Base-by-base conservation (phyloP, 2,329 filamentous ascomycete genomes). In the Pseudogymnoascus sp. region DNA sequence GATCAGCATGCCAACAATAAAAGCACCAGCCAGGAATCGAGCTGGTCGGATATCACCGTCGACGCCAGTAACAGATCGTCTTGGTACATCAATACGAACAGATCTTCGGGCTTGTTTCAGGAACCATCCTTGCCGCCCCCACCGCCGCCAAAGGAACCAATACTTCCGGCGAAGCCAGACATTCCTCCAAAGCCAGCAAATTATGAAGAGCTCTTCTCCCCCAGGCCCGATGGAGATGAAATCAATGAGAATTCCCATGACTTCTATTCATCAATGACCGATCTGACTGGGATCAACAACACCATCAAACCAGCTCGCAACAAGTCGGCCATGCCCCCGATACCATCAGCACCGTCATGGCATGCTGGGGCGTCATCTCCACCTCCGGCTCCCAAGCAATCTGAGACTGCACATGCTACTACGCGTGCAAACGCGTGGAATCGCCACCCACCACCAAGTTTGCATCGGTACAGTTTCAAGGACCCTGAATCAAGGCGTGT, bases 31-130 rank as follows among this genome's bases (percentile, higher is more conserved):
- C 80, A 83, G 58, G 78, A 80, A 61, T 84, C 82, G 1, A 75
- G 77, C n/a, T 86, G 83, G 83, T 85, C 83, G 27, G 82, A 86
- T 67, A 80, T 82, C 64, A 83, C 82, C 0, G 74, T 85, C 8
- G 81, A 82, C 13, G 84, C 80, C 63, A 76, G 74, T 18, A 79
- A 82, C 31, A 74, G 74, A 15, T 37, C 48, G 48, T 55, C 48
- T 55, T 55, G 48, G 48, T 74, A 73, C 5, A 71, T 74, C 13
- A 71, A 70, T 60, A 70, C 66, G 21, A 64, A 67, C 21, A 66
- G 66, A 27, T 67, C 71, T 33, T 65, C 58, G 21, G 64, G 66
- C 60, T 60, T 69, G 15, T 68, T 66, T 48, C 64, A 66, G 42
- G 65, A 65, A 12, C 67, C 68, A 7, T 52, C 29, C 7, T 5